Conservation (phyloP, 2,329 filamentous ascomycete genomes). For the Pseudopithomyces chartarum region DNA sequence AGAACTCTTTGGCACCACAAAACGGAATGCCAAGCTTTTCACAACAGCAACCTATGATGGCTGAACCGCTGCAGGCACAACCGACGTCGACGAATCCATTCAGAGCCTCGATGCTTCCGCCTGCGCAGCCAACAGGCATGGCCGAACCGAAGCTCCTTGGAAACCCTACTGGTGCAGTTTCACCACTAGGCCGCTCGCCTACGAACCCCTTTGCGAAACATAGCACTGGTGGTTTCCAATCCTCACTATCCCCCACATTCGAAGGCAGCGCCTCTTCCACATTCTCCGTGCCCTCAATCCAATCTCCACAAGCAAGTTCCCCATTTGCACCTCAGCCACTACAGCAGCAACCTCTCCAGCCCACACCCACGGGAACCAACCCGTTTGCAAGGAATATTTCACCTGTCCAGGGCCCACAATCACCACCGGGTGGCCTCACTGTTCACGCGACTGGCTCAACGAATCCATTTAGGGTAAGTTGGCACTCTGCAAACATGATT, state of each 20-base stretch:
- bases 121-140: slow-evolving; percentile 22
- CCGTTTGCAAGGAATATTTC: slow-evolving; percentile 67
- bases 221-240: slow-evolving; percentile 35
- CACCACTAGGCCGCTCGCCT: slow-evolving; percentile 62
- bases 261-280: slow-evolving; percentile 24
- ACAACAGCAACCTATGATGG: slow-evolving; percentile 43
- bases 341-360: slow-evolving; percentile 52
- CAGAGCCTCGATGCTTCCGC: slow-evolving; percentile 80
- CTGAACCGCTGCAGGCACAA: slow-evolving; percentile 53
- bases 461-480: background rate
- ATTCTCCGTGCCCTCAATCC: slow-evolving; percentile 31
- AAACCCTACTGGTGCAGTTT: slow-evolving; percentile 45
- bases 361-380: slow-evolving; percentile 72
- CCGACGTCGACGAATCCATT: slow-evolving; percentile 85
- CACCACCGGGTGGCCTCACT: slow-evolving; percentile 48
- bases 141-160: slow-evolving; percentile 36
- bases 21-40: slow-evolving; percentile 53
- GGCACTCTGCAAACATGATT: too few relatives aligned
- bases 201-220: slow-evolving; percentile 88
- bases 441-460: slow-evolving; percentile 74
- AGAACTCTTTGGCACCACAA: slow-evolving; percentile 52
- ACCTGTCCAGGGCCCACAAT: slow-evolving; percentile 39
- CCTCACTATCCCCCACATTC: slow-evolving; percentile 27
- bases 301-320: slow-evolving; percentile 33
- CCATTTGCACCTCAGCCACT: slow-evolving; percentile 45